Conservation (phyloP, 208 protist species). For the Trypanosoma scelopori region DNA sequence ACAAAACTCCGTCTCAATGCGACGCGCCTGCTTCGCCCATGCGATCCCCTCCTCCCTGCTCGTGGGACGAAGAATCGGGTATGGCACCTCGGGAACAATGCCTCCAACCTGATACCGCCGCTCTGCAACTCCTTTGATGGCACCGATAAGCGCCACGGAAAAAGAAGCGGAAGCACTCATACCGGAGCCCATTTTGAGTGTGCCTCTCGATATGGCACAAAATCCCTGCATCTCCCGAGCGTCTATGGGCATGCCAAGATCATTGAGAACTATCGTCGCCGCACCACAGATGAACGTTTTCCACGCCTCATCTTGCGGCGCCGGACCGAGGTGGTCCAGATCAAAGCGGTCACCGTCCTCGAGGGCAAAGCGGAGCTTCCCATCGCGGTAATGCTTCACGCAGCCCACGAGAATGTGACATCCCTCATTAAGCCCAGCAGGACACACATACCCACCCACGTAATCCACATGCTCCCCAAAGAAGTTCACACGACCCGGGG, state of each 20-base stretch:
- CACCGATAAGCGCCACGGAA: conserved; percentile 46
- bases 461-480: conserved; percentile 89
- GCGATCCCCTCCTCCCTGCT: conserved; percentile 41
- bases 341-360: conserved; percentile 39
- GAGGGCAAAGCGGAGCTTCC: conserved; percentile 48
- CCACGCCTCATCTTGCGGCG: conserved; percentile 47
- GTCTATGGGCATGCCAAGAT: conserved; percentile 38
- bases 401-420: conserved; percentile 55
- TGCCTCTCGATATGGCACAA: conserved; percentile 54
- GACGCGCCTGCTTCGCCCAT: conserved; percentile 57
- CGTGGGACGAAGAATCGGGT: conserved; percentile 32
- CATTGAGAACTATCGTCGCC: conserved; percentile 36
- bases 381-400: conserved; percentile 35
- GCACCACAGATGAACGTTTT: conserved; percentile 46
- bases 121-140: conserved; percentile 33
- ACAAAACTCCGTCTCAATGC: conserved; percentile 71
- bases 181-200: conserved; percentile 71
- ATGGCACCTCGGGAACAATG: conserved; percentile 10
- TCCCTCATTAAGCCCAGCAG: conserved; percentile 45
- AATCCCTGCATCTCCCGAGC: conserved; percentile 46
- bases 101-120: conserved; percentile 24
- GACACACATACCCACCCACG: conserved; percentile 70
- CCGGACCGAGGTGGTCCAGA: conserved; percentile 33
- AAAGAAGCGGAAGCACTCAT: conserved; percentile 77
- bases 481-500: conserved; percentile 81